Evolutionary conservation across 352 stramenopile species (phyloP), one percentile per base, ranked within the genome.

Genomic region (Globisporangium uncinulatum): DNA sequence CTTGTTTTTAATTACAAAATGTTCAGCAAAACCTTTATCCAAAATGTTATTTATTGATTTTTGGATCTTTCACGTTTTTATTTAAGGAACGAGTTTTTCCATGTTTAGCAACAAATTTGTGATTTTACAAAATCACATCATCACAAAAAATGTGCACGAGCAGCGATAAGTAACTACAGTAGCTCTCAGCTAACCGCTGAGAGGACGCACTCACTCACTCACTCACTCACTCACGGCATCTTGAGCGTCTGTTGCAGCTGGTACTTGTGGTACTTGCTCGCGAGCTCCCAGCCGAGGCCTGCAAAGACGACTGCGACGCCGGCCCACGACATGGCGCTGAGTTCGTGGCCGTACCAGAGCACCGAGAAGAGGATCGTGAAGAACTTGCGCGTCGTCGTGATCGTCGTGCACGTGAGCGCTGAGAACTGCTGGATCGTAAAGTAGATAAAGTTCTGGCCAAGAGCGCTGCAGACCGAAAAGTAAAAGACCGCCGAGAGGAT

Each of bases 301-400:
- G 82, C 60, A 75, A 98, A 98, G 31, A 98, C 95, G 56, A 98
- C 76, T 8, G 68, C 73, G 34, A 98, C 86, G 20, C 89, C 84
- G 29, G 86, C 62, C 95, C 95, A 98, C 67, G 96, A 96, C 76
- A 95, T 87, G 56, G 67, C 57, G 61, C 74, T 92, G 48, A 99
- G 87, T 36, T 86, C 60, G 81, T 99, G 94, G 21, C 95, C 96
- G 69, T 98, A 98, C 70, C 96, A 92, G 19, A 99, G 68, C 15
- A 99, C 96, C 20, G 92, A 99, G 65, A 99, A 92, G 24, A 99
- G 74, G 44, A 99, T 98, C 10, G 94, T 99, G 68, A 99, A 99
- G 73, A 99, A 99, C 79, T 99, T 99, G 71, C 97, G 86, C 57
- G 97, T 99, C 1, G 97, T 99, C 34, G 97, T 99, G 62, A 99